phyloP scores from a whole-genome alignment of 176 grass and related monocot species.

The Themeda triandra region DNA sequence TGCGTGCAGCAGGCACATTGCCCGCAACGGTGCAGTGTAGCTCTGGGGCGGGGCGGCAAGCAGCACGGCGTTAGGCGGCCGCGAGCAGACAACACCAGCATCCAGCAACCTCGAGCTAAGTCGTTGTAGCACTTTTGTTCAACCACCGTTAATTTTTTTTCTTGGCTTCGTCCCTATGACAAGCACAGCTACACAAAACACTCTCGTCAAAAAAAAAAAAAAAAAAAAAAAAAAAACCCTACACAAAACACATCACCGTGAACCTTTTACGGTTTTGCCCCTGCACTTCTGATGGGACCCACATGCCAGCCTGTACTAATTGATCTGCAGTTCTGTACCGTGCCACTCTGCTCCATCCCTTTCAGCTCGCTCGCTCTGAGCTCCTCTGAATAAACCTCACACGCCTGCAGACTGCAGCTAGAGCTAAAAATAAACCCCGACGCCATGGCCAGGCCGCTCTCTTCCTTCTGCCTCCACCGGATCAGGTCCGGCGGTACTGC shows the following conservation, averaged over 20 bases:
- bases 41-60: too few species aligned
- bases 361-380: not conserved
- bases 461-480: conserved; percentile 64
- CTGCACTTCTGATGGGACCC: not conserved
- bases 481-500: conserved; percentile 4
- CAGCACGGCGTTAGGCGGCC: too few species aligned
- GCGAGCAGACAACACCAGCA: too few species aligned
- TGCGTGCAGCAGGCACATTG: too few species aligned
- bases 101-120: too few species aligned
- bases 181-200: too few species aligned
- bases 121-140: too few species aligned
- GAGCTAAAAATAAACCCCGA: not conserved
- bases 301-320: conserved; percentile 28
- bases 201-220: too few species aligned
- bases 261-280: not conserved
- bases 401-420: not conserved
- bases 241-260: not conserved
- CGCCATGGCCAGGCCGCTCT: conserved; percentile 36
- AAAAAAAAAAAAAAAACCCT: too few species aligned
- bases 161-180: too few species aligned
- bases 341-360: not conserved
- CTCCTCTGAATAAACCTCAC: not conserved
- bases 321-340: not conserved
- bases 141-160: too few species aligned
- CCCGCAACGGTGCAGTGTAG: too few species aligned